A percentile compares a stretch with the other conserved stretches of the same genome.
These are phyloP conservation scores for Sarocladium strictum DNA, from an alignment of 2,329 filamentous ascomycete species.

Conservation along the genomic window DNA sequence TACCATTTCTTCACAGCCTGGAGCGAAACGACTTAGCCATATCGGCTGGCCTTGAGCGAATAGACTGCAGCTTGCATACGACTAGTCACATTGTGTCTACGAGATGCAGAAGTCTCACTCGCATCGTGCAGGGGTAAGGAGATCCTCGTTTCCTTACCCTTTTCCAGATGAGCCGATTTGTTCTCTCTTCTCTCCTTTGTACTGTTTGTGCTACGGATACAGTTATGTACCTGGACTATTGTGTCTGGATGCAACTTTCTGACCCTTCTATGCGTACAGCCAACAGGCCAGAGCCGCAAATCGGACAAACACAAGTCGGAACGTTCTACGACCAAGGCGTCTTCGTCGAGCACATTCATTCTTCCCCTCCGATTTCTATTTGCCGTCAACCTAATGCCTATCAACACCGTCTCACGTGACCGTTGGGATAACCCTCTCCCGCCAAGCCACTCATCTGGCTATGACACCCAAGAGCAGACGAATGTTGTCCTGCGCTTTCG, in stretches of 20 bases:
- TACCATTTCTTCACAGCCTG: too few species aligned
- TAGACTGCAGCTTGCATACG: neutral
- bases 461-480: neutral
- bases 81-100: neutral
- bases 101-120: slow-evolving; percentile 4
- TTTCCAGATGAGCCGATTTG: neutral
- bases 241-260: neutral
- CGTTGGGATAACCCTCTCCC: neutral
- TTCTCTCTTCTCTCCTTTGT: neutral
- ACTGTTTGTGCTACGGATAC: neutral
- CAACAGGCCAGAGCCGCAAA: neutral
- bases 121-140: slow-evolving; percentile 7
- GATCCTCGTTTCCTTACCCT: neutral
- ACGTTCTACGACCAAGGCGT: neutral
- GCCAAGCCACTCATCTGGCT: neutral
- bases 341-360: neutral
- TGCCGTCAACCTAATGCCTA: neutral
- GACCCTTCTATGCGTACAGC: neutral
- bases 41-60: neutral
- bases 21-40: too few species aligned
- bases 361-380: slow-evolving; percentile 4
- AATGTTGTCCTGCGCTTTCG: neutral
- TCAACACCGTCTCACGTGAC: neutral
- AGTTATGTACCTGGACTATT: too few species aligned
- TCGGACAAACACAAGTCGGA: slow-evolving; percentile 3